Evolutionary conservation across 495 filamentous ascomycete genomes (phyloP).

Genomic region (Xylaria flabelliformis): DNA sequence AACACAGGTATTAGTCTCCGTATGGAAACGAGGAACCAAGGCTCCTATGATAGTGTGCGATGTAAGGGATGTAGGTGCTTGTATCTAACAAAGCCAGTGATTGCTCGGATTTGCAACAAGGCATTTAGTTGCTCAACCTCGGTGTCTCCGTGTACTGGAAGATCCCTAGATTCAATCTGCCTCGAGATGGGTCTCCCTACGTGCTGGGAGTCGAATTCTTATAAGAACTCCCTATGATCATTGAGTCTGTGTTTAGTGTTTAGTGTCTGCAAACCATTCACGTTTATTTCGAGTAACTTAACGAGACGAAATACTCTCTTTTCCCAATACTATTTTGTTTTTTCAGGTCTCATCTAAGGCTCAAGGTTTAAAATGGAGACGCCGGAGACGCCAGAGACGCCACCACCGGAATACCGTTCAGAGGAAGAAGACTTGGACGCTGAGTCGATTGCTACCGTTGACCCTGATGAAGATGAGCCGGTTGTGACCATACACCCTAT

Average conservation of each 20-base stretch:
- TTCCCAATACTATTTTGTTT: too few relatives aligned
- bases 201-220: not conserved
- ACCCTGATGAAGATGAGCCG: conserved; percentile 16
- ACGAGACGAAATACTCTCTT: not conserved
- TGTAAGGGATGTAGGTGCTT: not conserved
- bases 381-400: not conserved
- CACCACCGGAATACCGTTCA: not conserved
- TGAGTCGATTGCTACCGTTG: not conserved
- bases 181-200: not conserved
- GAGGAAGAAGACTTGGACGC: not conserved
- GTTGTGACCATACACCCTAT: conserved; percentile 43
- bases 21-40: not conserved
- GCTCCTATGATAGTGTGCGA: not conserved
- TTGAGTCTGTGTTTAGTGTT: not conserved
- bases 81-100: not conserved
- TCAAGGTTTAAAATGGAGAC: not conserved
- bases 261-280: too few relatives aligned
- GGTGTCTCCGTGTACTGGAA: not conserved
- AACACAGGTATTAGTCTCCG: not conserved
- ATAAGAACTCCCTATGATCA: not conserved
- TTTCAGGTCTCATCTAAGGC: not conserved
- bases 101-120: not conserved
- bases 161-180: conserved; percentile 1
- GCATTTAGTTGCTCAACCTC: not conserved
- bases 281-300: not conserved